Evolutionary conservation across 257 asterid genomes (phyloP), one percentile per base, ranked within the genome.

Genomic region (Scutellaria barbata): DNA sequence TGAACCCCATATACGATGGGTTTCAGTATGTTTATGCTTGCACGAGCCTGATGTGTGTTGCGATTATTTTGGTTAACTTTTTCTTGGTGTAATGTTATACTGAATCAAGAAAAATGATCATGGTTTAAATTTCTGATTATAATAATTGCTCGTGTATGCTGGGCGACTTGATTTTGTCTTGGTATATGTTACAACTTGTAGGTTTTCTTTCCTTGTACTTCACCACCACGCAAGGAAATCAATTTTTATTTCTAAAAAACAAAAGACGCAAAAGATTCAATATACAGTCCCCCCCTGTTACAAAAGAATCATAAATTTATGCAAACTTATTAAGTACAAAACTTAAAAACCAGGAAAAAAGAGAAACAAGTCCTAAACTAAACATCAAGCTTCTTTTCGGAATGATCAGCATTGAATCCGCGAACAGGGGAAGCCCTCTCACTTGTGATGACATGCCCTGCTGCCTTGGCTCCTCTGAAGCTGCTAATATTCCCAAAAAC

Each of bases 401-500:
- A 67, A 68, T 55, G 66, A 67, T 59, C 87, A 33, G 66, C 60
- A 11, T 74, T 87, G 59, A 69, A 51, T 30, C 66, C 83, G 51
- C 68, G 79, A 54, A 33, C 85, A 37, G 97, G 92, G 7, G 92
- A 81, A 6, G 67, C 72, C 61, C 63, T 85, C 68, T 82, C 85
- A 71, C 87, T 79, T 16, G 60, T 73, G 62, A 80, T 74, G 4
- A 92, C 80, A 80, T 83, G 85, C 8, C 98, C 96, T 4, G 96
- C 98, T 39, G 89, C 90, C 73, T 79, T 92, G 4, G 98, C 98
- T 55, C 98, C 98, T 80, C 82, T 80, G 52, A 88, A 77, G 71
- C 89, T 86, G 85, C 94, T 90, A 66, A 92, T 82, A 52, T 87
- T 87, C 20, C 98, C 96, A 72, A 92, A 92, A 12, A 92, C 82